Evolutionary conservation across 1,284 basidiomycete genomes (phyloP).

Genomic region (Caloboletus firmus): DNA sequence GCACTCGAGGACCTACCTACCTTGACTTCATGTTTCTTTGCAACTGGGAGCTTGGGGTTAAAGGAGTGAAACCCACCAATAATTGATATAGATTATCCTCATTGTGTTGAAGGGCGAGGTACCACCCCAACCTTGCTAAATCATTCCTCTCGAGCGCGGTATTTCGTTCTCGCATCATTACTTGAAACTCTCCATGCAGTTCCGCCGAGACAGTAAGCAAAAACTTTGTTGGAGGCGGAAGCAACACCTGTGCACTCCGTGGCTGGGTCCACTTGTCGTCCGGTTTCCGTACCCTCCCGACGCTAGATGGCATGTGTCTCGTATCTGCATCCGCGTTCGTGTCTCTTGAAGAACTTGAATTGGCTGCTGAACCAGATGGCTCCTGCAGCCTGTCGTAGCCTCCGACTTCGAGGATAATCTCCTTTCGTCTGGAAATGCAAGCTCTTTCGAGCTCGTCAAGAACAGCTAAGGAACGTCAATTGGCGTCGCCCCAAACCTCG

Average conservation of each 20-base stretch:
- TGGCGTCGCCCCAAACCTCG: no score
- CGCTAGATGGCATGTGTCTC: no score
- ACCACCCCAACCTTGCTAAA: slow-evolving; percentile 64
- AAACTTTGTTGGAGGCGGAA: no score
- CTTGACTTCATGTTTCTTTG: slow-evolving; percentile 52
- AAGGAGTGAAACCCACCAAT: slow-evolving; percentile 67
- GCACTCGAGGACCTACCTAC: slow-evolving; percentile 38
- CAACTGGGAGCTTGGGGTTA: slow-evolving; percentile 53
- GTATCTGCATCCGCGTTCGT: no score
- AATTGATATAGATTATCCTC: slow-evolving; percentile 67
- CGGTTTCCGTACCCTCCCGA: no score
- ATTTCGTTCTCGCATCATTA: slow-evolving; percentile 53
- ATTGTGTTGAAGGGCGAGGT: slow-evolving; percentile 56
- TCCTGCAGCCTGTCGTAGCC: no score
- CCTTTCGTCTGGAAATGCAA: no score
- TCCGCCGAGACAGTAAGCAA: slow-evolving; percentile 52
- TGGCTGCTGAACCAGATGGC: no score
- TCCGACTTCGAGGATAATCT: no score
- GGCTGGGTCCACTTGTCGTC: slow-evolving; percentile 45
- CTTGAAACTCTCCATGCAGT: slow-evolving; percentile 48
- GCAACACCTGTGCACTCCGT: slow-evolving; percentile 33
- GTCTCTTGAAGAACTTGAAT: no score
- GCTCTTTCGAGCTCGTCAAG: no score
- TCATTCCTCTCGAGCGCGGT: slow-evolving; percentile 46
- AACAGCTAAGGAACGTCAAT: no score